Percentiles rank a stretch among this genome's conserved stretches.
Conservation (phyloP, 2,329 filamentous ascomycete genomes). For the Phialophora tarda region DNA sequence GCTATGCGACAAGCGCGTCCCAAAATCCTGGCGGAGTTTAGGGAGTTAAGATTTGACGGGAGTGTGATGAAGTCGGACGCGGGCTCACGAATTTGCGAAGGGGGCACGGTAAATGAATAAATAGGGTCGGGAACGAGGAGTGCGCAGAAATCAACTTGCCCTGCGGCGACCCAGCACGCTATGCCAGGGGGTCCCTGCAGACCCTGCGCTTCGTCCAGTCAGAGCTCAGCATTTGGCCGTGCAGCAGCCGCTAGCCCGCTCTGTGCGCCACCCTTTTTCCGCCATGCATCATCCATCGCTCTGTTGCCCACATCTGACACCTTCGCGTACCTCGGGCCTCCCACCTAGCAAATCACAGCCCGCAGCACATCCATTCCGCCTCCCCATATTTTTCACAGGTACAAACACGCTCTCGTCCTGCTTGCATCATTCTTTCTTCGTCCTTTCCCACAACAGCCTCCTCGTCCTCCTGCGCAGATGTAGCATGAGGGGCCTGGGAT, state of each 20-base stretch:
- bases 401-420: not conserved
- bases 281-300: slow-evolving; percentile 8
- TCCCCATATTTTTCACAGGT: slow-evolving; percentile 1
- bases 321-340: slow-evolving; percentile 20
- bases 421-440: not conserved
- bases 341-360: slow-evolving; percentile 9
- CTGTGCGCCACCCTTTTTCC: slow-evolving; percentile 11
- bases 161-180: slow-evolving; percentile 4
- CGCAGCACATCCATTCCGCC: not conserved
- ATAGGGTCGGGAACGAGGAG: slow-evolving; percentile 10
- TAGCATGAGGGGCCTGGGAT: not conserved
- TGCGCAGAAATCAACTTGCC: slow-evolving; percentile 9
- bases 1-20: slow-evolving; percentile 11
- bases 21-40: slow-evolving; percentile 7
- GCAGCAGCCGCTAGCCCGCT: not conserved
- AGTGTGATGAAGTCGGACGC: slow-evolving; percentile 10
- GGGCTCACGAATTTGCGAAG: slow-evolving; percentile 3
- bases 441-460: not conserved
- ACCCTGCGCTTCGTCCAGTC: not conserved
- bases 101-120: slow-evolving; percentile 3
- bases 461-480: not conserved
- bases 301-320: slow-evolving; percentile 16
- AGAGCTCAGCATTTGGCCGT: not conserved
- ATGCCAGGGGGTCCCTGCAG: slow-evolving; percentile 14
- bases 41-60: slow-evolving; percentile 1